Base-by-base conservation (phyloP, 208 protist genomes). In the Wallacemonas sp. region DNA sequence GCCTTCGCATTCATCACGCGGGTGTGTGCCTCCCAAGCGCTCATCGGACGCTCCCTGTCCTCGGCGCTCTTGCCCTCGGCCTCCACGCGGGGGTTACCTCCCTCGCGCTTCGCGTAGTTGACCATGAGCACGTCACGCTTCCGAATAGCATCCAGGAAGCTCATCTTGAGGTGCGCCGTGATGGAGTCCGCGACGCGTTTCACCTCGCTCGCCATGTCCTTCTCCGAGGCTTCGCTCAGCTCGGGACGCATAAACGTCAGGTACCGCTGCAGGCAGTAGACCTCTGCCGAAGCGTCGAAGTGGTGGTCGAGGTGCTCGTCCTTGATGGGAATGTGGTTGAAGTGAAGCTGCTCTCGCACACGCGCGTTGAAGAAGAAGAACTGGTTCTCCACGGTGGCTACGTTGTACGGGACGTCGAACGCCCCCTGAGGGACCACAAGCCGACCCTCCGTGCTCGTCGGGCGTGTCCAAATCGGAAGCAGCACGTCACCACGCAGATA, bases 341-440 rank as follows among this genome's bases (percentile, higher is more conserved):
- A 97, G 75, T 97, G 94, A 22, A 94, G 65, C 74, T 84, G 71
- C 76, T 97, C 89, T 28, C 97, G 89, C 46, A 97, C 77, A 22
- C 80, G 71, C 1, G 94, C 83, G 76, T 99, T 98, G 67, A 98
- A 98, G 59, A 97, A 97, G 74, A 98, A 99, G 77, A 98, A 97
- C 68, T 97, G 88, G 54, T 98, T 79, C 77, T 98, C 89, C 22
- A 92, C 65, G 18, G 84, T 65, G n/a, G 68, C 74, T 2, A 94
- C 88, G 64, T 92, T 79, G 74, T 95, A 95, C 20, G 39, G 26
- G n/a, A 82, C 78, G 32, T 72, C 81, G 28, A 73, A 72, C 1
- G 87, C 88, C n/a, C 86, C 89, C 22, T 83, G 77, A 18, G 77
- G 81, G 7, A 96, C 87, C 11, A 99, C 84, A 0, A 99, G 84